Base-by-base conservation (phyloP, 306 rosid genomes). In the Coriaria nepalensis region DNA sequence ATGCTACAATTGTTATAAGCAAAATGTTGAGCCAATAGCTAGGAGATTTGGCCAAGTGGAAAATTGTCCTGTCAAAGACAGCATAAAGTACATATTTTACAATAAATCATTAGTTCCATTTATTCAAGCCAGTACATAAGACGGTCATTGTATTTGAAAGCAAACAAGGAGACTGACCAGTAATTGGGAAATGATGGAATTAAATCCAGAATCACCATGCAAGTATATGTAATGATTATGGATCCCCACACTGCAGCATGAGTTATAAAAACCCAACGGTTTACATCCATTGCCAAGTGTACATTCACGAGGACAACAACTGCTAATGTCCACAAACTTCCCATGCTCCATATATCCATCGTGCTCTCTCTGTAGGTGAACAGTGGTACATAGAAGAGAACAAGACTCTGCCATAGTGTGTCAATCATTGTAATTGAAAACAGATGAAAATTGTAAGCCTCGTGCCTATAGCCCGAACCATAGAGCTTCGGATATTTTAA, bases 391-490 rank as follows among this genome's bases (percentile, higher is more conserved):
- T 77, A 92, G 68, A 82, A 85, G 57, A 80, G 85, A 68, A 77
- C 94, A 53, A 92, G 87, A 71, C 98, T 92, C 82, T 92, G 98
- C 98, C 98, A 92, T 41, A 92, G 61, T 14, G 96, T 92, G 79
- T 92, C 98, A 33, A 79, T 61, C 95, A 92, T 85, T 51, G 83
- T 82, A 50, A 85, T 70, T 96, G 96, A 92, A 71, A 92, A 92
- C 48, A 85, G 74, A 43, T 66, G 84, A 66, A 78, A 39, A 67
- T 85, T 92, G 65, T 92, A 92, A 39, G 94, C 90, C 63, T 92
- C 98, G 0, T 82, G 87, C 65, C 94, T 63, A 66, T 92, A 73
- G 47, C 98, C 98, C 4, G 94, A 54, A 48, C 94, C 73, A 76
- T 92, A 92, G 34, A 92, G 72, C 66, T 78, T 80, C 1, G 98